Base-by-base conservation (phyloP, 2,329 filamentous ascomycete genomes). In the Aspergillus sergii region DNA sequence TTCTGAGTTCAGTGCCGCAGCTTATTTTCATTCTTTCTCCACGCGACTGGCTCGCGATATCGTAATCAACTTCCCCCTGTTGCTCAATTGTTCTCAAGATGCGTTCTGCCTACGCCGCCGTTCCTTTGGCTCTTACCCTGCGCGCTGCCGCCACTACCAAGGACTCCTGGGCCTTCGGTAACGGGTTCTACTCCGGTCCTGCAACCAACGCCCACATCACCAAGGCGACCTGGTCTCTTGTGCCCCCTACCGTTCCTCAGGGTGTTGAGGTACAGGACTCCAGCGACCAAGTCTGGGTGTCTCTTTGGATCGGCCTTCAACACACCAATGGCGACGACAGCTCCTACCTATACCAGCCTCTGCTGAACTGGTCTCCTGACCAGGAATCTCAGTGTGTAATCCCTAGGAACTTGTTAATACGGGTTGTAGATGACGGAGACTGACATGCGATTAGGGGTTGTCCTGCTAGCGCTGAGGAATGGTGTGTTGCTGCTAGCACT, bases 401-500 rank as follows among this genome's bases (percentile, higher is more conserved):
- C 9, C 28, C 9, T 30, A 19, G 26, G 12, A 19, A 19, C 2
- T 6, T 6, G 0, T 1, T 11, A 6, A 23, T 32, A 11, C 4
- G 16, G 11, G 16, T 11, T n/a, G 1, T 4, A 3, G n/a, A 53
- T 16, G 4, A 12, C 32, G 28, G 1, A 1, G 16, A 5, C 39
- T 50, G 21, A 62, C 21, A 4, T 8, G 21, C 10, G 11, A 26
- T 32, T 43, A 68, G 67, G 51, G 65, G 65, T 4, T 68, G 67
- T 54, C 51, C 67, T 28, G 67, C 67, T 10, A 53, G 36, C 1
- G 45, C 23, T 28, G 36, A 64, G 7, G 60, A 68, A 46, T 69
- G 67, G 67, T 69, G 67, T 58, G 65, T 68, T 34, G 67, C 65
- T 36, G 67, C 65, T 6, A 68, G 65, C 57, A 69, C 67, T 16